A percentile compares a stretch with the other conserved stretches of the same genome.
These are phyloP conservation scores for Phytophthora multivora DNA, from an alignment of 352 stramenopile genomes.

Conservation along the genomic window DNA sequence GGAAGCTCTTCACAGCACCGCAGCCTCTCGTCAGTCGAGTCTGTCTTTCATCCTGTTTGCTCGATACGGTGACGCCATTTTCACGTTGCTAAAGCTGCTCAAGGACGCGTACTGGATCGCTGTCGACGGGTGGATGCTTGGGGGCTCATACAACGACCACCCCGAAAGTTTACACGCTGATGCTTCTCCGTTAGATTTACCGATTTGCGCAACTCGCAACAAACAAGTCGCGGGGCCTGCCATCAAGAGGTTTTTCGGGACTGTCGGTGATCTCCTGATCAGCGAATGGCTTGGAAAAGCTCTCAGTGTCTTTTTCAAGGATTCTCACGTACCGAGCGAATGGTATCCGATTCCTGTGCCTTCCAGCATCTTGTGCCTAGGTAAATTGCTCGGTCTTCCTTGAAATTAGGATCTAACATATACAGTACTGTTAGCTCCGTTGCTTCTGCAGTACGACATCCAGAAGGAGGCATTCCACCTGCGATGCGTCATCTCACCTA, in stretches of 20 bases:
- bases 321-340: not conserved
- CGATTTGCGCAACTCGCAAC: not conserved
- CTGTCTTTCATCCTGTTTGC: slow-evolving; percentile 37
- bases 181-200: slow-evolving; percentile 10
- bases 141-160: not conserved
- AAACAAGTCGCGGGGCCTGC: not conserved
- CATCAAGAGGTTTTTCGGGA: slow-evolving; percentile 21
- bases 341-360: slow-evolving; percentile 23
- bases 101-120: not conserved
- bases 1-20: too few species aligned
- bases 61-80: slow-evolving; percentile 36
- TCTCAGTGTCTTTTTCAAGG: slow-evolving; percentile 15
- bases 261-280: slow-evolving; percentile 26
- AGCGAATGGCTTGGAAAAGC: slow-evolving; percentile 28
- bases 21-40: too few species aligned
- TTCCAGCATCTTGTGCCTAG: slow-evolving; percentile 3
- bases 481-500: slow-evolving; percentile 2
- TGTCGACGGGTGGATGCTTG: too few species aligned
- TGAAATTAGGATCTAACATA: too few species aligned
- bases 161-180: not conserved
- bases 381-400: slow-evolving; percentile 2
- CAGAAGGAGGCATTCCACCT: slow-evolving; percentile 9
- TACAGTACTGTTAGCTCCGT: not conserved
- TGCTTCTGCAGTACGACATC: slow-evolving; percentile 27
- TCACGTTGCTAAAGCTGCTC: slow-evolving; percentile 25